Conservation (phyloP, 805 yeast genomes). For the Nakazawaea wickerhamii region DNA sequence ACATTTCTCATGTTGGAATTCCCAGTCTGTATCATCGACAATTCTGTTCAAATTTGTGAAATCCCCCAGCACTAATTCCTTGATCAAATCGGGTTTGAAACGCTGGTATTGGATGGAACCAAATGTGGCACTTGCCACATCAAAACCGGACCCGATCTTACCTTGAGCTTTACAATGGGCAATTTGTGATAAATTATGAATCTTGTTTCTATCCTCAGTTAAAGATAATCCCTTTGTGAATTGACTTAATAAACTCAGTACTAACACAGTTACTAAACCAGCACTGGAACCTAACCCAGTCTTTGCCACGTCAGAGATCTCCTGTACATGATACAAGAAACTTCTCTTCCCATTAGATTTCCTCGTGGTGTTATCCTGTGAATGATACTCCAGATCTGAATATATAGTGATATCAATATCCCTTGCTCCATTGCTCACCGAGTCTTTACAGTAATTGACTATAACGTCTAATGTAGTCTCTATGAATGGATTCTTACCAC, state of each 20-base stretch:
- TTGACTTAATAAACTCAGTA: conserved; percentile 58
- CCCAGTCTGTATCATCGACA: conserved; percentile 54
- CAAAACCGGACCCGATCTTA: conserved; percentile 95
- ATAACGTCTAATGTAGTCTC: conserved; percentile 38
- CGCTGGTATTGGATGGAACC: conserved; percentile 84
- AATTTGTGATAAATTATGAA: conserved; percentile 83
- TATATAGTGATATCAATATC: conserved; percentile 50
- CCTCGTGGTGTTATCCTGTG: conserved; percentile 47
- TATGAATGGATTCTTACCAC: conserved; percentile 63
- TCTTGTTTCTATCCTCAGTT: conserved; percentile 18
- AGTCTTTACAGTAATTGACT: not conserved
- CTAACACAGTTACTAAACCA: conserved; percentile 77
- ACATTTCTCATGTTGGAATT: conserved; percentile 47
- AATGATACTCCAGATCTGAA: conserved; percentile 88
- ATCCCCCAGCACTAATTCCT: conserved; percentile 30
- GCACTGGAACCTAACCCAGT: conserved; percentile 98
- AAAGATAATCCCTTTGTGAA: conserved; percentile 28
- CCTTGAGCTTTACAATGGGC: conserved; percentile 94
- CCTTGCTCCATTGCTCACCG: too few relatives aligned
- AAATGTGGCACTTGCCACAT: conserved; percentile 90
- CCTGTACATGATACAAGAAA: conserved; percentile 55
- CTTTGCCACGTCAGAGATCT: conserved; percentile 74
- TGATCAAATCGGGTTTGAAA: conserved; percentile 54
- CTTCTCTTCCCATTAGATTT: conserved; percentile 30
- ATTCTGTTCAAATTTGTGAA: conserved; percentile 27